A percentile compares a stretch with the other conserved stretches of the same genome.
Evolutionary conservation across 768 basidiomycete genomes (phyloP).

Genomic region (Termitomyces sp.): DNA sequence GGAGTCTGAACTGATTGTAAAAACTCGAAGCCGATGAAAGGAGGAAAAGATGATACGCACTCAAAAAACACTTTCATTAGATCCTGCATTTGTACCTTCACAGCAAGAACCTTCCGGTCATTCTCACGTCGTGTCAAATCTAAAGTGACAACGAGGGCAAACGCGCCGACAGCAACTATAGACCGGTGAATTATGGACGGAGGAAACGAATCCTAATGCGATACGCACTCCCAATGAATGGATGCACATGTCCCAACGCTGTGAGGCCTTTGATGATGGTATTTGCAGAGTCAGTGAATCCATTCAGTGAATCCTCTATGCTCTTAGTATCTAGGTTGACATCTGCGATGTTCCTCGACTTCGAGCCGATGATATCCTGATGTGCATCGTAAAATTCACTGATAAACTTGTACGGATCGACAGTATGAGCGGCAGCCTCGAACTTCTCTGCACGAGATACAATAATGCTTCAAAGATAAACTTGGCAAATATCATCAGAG

Average conservation of each 20-base stretch:
- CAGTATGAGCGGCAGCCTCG: neutral
- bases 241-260: conserved; percentile 29
- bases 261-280: conserved; percentile 25
- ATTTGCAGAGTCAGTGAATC: conserved; percentile 24
- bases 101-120: conserved; percentile 38
- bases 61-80: conserved; percentile 41
- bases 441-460: neutral
- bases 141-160: conserved; percentile 41
- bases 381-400: conserved; percentile 20
- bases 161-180: conserved; percentile 42
- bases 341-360: conserved; percentile 13
- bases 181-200: neutral
- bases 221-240: conserved; percentile 28
- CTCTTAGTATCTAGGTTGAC: conserved; percentile 8
- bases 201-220: neutral
- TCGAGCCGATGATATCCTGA: conserved; percentile 5
- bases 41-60: conserved; percentile 20
- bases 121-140: conserved; percentile 45
- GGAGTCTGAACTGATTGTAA: conserved; percentile 18
- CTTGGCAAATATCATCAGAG: neutral
- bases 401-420: conserved; percentile 12
- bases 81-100: conserved; percentile 45
- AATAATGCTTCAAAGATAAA: neutral
- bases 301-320: conserved; percentile 24
- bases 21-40: neutral